phyloP scores from a whole-genome alignment of 2,329 filamentous ascomycete species.

The Saccharata proteae region DNA sequence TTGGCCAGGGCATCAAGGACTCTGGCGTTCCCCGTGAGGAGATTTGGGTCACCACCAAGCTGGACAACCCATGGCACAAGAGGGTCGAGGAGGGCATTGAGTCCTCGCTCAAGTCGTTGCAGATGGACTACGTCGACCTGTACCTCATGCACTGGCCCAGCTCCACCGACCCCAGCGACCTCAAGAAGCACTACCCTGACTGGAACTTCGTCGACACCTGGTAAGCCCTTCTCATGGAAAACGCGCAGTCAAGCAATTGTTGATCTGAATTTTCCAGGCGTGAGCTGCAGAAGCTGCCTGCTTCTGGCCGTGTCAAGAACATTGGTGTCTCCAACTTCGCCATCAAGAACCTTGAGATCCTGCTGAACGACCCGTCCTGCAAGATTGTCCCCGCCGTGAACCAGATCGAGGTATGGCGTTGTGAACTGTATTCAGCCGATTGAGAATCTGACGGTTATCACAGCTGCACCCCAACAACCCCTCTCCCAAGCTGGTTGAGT shows the following conservation, averaged over 20 bases:
- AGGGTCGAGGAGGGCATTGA: constrained; percentile 50
- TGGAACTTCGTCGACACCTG: constrained; percentile 78
- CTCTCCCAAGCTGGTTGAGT: constrained; percentile 63
- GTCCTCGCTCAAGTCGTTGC: constrained; percentile 49
- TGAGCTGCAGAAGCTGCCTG: constrained; percentile 59
- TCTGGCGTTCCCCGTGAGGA: constrained; percentile 51
- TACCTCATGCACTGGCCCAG: constrained; percentile 59
- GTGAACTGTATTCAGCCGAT: not conserved
- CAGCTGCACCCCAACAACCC: constrained; percentile 65
- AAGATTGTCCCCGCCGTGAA: constrained; percentile 60
- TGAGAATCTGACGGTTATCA: not conserved
- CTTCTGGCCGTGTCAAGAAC: constrained; percentile 60
- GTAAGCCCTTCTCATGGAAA: constrained; percentile 15
- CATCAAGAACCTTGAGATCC: constrained; percentile 66
- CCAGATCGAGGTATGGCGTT: constrained; percentile 56
- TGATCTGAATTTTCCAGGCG: constrained; percentile 13
- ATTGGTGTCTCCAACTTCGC: constrained; percentile 83
- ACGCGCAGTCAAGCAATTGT: constrained; percentile 4
- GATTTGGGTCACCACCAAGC: constrained; percentile 71
- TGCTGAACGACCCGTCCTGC: constrained; percentile 50
- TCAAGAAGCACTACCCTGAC: constrained; percentile 57
- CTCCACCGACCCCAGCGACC: constrained; percentile 48
- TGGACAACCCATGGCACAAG: constrained; percentile 69
- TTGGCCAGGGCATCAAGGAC: constrained; percentile 59
- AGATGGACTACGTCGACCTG: constrained; percentile 55